Evolutionary conservation across 345 rosid species (phyloP).

Genomic region (Cardiospermum halicacabum): DNA sequence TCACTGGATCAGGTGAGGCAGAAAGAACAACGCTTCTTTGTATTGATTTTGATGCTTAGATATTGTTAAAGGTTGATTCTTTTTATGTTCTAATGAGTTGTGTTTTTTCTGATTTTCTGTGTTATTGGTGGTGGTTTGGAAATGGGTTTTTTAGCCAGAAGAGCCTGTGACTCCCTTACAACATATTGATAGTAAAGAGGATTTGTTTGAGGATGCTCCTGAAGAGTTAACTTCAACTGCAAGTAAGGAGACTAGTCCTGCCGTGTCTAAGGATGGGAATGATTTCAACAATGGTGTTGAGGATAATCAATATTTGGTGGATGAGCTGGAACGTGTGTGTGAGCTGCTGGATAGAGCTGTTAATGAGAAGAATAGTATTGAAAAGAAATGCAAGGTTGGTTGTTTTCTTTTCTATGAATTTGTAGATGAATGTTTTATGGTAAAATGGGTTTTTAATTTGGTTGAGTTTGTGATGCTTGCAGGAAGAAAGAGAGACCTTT

Average conservation of each 20-base stretch:
- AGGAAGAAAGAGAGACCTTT: slow-evolving; percentile 53
- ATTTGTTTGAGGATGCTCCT: slow-evolving; percentile 81
- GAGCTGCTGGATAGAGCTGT: slow-evolving; percentile 27
- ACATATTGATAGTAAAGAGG: slow-evolving; percentile 66
- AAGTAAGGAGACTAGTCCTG: slow-evolving; percentile 14
- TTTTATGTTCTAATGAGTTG: not conserved
- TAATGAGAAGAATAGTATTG: slow-evolving; percentile 29
- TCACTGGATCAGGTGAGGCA: slow-evolving; percentile 6
- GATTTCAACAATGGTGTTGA: slow-evolving; percentile 15
- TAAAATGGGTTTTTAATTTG: not conserved
- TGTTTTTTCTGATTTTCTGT: not conserved
- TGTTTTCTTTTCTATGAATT: not conserved
- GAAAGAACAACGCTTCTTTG: not conserved
- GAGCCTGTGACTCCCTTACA: slow-evolving; percentile 17
- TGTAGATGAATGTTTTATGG: not conserved
- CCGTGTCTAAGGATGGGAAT: slow-evolving; percentile 7
- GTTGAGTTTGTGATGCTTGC: slow-evolving; percentile 20
- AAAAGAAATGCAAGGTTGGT: slow-evolving; percentile 35
- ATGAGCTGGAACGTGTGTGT: slow-evolving; percentile 27
- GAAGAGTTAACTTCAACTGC: slow-evolving; percentile 53
- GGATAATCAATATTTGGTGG: slow-evolving; percentile 7
- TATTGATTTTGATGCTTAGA: not conserved
- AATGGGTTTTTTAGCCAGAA: slow-evolving; percentile 18
- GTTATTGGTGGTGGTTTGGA: slow-evolving; percentile 3
- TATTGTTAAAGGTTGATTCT: not conserved